Conservation (phyloP, 2,329 filamentous ascomycete genomes). For the Aureobasidium sp. region DNA sequence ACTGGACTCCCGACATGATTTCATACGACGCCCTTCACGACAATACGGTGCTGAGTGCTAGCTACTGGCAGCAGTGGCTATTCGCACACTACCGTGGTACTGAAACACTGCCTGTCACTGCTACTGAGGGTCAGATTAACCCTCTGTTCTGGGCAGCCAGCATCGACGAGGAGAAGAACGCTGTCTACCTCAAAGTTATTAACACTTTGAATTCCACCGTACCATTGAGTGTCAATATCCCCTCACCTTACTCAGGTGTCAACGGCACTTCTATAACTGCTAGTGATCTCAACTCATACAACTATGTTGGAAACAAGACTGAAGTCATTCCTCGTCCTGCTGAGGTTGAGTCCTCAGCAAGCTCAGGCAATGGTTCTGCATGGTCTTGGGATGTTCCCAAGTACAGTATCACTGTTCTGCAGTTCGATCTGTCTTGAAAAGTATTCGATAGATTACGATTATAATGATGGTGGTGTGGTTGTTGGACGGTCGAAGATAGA, state of each 20-base stretch:
- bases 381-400: conserved; percentile 23
- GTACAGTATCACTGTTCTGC: conserved; percentile 24
- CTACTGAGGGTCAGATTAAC: conserved; percentile 23
- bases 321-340: conserved; percentile 22
- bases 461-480: background rate
- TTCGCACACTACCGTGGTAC: conserved; percentile 25
- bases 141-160: conserved; percentile 27
- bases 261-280: conserved; percentile 26
- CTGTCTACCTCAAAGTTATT: conserved; percentile 21
- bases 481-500: background rate
- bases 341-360: conserved; percentile 10
- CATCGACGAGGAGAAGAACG: conserved; percentile 20
- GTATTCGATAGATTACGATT: background rate
- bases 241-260: conserved; percentile 19
- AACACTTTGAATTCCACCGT: conserved; percentile 21
- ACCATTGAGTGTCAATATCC: conserved; percentile 21
- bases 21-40: conserved; percentile 26
- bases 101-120: conserved; percentile 25
- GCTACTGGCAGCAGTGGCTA: conserved; percentile 28
- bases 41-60: conserved; percentile 26
- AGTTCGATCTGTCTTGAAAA: conserved; percentile 19
- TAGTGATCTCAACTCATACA: conserved; percentile 22
- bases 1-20: conserved; percentile 30
- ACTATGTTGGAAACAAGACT: conserved; percentile 23
- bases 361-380: conserved; percentile 5